A percentile compares a stretch with the other conserved stretches of the same genome.
Conservation (phyloP, 306 rosid species). For the Vigna angularis region DNA sequence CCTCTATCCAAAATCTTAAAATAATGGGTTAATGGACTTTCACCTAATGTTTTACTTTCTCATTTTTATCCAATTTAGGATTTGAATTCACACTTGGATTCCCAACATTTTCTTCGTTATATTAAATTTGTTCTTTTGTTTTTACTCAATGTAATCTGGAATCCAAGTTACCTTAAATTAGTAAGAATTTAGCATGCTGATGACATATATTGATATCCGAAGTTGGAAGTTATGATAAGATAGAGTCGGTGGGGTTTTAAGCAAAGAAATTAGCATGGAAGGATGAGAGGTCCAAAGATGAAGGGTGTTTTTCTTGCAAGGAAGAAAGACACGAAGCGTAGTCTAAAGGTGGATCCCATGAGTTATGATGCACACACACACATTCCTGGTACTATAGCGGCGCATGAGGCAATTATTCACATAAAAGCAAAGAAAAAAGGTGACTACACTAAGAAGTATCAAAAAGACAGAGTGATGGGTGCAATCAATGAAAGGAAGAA, state of each 20-base stretch:
- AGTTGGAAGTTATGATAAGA: not conserved
- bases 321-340: conserved; percentile 13
- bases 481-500: conserved; percentile 53
- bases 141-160: too few relatives aligned
- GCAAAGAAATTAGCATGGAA: not conserved
- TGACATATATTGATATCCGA: too few relatives aligned
- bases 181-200: too few relatives aligned
- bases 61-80: too few relatives aligned
- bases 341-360: conserved; percentile 46
- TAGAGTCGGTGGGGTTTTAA: conserved; percentile 30
- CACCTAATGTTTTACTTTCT: too few relatives aligned
- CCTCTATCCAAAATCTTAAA: too few relatives aligned
- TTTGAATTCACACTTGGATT: too few relatives aligned
- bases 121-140: too few relatives aligned
- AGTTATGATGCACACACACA: conserved; percentile 31
- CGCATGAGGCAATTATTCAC: conserved; percentile 57
- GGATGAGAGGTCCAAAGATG: not conserved
- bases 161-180: too few relatives aligned
- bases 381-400: conserved; percentile 51
- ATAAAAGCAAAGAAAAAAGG: conserved; percentile 53
- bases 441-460: conserved; percentile 53
- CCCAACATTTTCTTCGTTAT: too few relatives aligned
- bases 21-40: too few relatives aligned
- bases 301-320: conserved; percentile 1
- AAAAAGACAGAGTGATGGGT: conserved; percentile 50